phyloP scores from a whole-genome alignment of 306 rosid genomes.

The Citrullus amarus region DNA sequence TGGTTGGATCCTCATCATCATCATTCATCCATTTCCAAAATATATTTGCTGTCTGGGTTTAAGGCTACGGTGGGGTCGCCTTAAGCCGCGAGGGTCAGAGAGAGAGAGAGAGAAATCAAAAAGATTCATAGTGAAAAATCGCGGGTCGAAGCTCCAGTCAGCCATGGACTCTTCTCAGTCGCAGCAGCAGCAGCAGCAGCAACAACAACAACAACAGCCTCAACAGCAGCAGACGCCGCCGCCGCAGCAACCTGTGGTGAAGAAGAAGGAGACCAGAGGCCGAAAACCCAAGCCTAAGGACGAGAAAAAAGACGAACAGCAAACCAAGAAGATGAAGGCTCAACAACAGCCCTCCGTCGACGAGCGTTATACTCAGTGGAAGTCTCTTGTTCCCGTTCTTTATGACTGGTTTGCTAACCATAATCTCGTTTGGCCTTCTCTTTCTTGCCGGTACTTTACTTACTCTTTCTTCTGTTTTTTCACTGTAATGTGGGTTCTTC shows the following conservation, averaged over 20 bases:
- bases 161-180: constrained; percentile 47
- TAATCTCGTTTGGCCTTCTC: constrained; percentile 95
- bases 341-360: constrained; percentile 57
- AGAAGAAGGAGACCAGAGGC: constrained; percentile 86
- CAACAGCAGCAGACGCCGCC: background rate
- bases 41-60: background rate
- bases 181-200: constrained; percentile 20
- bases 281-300: constrained; percentile 82
- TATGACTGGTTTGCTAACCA: constrained; percentile 97
- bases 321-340: constrained; percentile 27
- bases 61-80: background rate
- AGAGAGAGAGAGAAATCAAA: background rate
- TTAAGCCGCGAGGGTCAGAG: background rate
- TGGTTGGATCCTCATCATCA: background rate
- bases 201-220: background rate
- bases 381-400: constrained; percentile 73
- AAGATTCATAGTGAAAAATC: background rate
- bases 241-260: constrained; percentile 12
- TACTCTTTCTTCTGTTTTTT: background rate
- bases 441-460: constrained; percentile 64
- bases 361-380: constrained; percentile 79
- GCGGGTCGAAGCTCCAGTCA: background rate
- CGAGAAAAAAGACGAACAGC: constrained; percentile 52
- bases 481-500: background rate
- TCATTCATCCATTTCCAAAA: background rate